These are phyloP conservation scores for Solanum chaucha DNA, from an alignment of 257 asterid genomes.

Conservation along the genomic window DNA sequence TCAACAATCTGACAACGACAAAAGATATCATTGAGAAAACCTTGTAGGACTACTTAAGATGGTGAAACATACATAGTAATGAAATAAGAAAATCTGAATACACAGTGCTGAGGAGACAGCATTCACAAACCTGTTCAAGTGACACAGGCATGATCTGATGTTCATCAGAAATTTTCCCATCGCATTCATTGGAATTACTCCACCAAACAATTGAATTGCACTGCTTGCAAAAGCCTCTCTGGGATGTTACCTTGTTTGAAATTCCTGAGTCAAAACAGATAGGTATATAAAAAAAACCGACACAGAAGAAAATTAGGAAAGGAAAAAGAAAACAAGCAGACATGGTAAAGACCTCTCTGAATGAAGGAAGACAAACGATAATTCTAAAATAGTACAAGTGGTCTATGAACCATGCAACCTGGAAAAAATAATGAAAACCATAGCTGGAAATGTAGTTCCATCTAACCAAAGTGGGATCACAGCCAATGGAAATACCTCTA, in stretches of 20 bases:
- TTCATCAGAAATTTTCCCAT: neutral
- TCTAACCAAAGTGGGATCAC: neutral
- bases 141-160: conserved; percentile 45
- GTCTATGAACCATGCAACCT: neutral
- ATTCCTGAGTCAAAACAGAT: conserved; percentile 21
- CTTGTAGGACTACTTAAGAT: neutral
- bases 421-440: neutral
- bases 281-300: neutral
- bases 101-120: neutral
- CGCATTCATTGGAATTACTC: conserved; percentile 15
- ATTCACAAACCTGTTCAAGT: conserved; percentile 34
- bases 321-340: neutral
- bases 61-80: neutral
- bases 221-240: conserved; percentile 57
- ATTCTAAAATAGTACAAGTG: neutral
- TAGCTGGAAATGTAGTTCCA: neutral
- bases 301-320: neutral
- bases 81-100: neutral
- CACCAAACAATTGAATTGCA: conserved; percentile 65
- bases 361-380: neutral
- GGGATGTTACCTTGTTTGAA: conserved; percentile 24
- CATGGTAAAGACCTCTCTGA: neutral
- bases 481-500: conserved; percentile 24
- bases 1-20: conserved; percentile 46
- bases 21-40: neutral